Evolutionary conservation across 2,329 filamentous ascomycete species (phyloP).

Genomic region (Venturia oleaginea): DNA sequence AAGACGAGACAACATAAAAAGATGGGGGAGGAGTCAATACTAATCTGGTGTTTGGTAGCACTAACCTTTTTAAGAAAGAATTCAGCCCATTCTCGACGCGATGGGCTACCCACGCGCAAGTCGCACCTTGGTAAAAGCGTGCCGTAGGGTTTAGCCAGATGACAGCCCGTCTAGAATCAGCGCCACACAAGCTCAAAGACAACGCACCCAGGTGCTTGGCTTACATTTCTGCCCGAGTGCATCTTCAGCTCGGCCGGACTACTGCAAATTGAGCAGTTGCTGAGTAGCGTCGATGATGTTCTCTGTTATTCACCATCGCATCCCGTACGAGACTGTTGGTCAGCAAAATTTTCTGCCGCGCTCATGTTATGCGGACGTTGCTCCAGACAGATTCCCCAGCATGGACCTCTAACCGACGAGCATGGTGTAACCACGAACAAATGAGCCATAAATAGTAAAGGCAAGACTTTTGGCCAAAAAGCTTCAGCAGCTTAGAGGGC

Average conservation of each 20-base stretch:
- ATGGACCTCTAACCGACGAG: neutral
- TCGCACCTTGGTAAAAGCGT: neutral
- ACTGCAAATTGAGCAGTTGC: neutral
- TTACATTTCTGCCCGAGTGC: neutral
- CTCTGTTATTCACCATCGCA: neutral
- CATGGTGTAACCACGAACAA: neutral
- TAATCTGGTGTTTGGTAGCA: neutral
- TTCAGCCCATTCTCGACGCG: conserved; percentile 4
- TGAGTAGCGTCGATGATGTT: neutral
- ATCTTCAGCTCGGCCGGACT: neutral
- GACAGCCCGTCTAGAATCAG: neutral
- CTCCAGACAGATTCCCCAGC: neutral
- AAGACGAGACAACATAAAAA: neutral
- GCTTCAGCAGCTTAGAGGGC: neutral
- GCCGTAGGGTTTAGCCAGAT: neutral
- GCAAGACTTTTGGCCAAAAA: neutral
- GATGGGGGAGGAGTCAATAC: neutral
- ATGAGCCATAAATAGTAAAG: neutral
- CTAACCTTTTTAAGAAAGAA: neutral
- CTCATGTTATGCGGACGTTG: neutral
- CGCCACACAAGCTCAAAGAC: neutral
- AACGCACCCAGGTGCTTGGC: neutral
- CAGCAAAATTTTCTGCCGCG: neutral
- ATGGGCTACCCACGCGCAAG: neutral
- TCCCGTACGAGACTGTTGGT: neutral